phyloP scores from a whole-genome alignment of 257 asterid species.

The Coffea eugenioides region DNA sequence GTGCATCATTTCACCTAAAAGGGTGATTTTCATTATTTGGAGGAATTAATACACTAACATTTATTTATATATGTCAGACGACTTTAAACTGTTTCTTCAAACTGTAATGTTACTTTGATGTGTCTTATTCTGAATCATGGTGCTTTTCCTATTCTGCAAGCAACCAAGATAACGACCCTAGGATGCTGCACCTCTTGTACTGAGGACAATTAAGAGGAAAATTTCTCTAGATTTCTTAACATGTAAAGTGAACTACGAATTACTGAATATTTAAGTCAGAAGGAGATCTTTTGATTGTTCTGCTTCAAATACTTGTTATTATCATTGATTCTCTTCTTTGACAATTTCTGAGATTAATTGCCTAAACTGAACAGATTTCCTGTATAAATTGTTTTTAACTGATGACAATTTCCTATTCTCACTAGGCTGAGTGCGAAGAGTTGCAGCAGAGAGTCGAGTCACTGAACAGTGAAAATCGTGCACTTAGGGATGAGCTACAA shows the following conservation, averaged over 20 bases:
- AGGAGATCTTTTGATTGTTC: not conserved
- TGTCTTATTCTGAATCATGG: not conserved
- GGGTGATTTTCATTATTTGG: not conserved
- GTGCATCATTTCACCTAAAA: not conserved
- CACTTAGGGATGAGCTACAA: conserved; percentile 64
- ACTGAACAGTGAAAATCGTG: conserved; percentile 58
- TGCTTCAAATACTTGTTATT: not conserved
- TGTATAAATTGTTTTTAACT: not conserved
- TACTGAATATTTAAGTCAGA: no score
- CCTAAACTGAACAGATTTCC: not conserved
- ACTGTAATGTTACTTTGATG: not conserved
- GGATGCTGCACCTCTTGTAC: not conserved
- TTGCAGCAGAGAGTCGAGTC: conserved; percentile 70
- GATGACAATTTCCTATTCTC: conserved; percentile 1
- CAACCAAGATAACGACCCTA: not conserved
- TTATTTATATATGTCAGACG: not conserved
- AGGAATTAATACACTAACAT: not conserved
- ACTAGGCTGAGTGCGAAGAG: conserved; percentile 88
- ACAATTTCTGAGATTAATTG: not conserved
- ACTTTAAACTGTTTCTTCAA: not conserved
- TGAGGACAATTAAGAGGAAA: not conserved
- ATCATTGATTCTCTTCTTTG: not conserved
- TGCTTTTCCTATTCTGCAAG: not conserved
- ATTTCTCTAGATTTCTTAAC: not conserved
- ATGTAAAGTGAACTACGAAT: not conserved